Evolutionary conservation across 129 eudicot species (phyloP), one percentile per base, ranked within the genome.

Genomic region (carrot (Daucus carota)): DNA sequence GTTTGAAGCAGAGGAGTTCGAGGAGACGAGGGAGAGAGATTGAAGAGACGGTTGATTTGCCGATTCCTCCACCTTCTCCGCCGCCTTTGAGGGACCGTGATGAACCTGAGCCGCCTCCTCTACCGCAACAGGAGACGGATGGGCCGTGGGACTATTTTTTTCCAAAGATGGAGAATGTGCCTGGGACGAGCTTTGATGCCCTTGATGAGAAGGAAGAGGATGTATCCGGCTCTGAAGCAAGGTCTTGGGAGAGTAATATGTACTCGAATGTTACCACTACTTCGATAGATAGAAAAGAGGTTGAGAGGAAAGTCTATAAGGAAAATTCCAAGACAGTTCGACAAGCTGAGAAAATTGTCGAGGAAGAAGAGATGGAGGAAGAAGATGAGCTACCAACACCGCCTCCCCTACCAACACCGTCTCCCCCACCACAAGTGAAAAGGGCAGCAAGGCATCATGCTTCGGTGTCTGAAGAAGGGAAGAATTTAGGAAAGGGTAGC

Each of bases 81-180:
- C 85, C 80, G 31, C 76, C 74, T 17, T 26, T 71, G 75, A 42
- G 54, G 1, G 57, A 71, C 14, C 75, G 85, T 24, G 76, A n/a
- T n/a, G n/a, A n/a, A n/a, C n/a, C n/a, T n/a, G n/a, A 78, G 6
- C 88, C 88, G 18, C 93, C 93, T 2, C 85, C 86, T 16, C 88
- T 90, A 24, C 71, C 47, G 14, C 84, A 86, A 11, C 75, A 43
- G 46, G 24, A 71, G 18, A 14, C 52, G 36, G 47, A 71, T 42
- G 75, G 45, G 8, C 69, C 75, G 38, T 71, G 75, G 75, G 75
- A 71, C 6, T 71, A 36, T 47, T 71, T 71, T 71, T 71, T 71
- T 15, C 57, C 75, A 13, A 7, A 22, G 34, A 77, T 75, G 88
- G 89, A 83, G 46, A 86, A 87, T 54, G 77, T 94, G 31, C 75